Evolutionary conservation across 2,329 filamentous ascomycete genomes (phyloP).

Genomic region (Neurospora sp.): DNA sequence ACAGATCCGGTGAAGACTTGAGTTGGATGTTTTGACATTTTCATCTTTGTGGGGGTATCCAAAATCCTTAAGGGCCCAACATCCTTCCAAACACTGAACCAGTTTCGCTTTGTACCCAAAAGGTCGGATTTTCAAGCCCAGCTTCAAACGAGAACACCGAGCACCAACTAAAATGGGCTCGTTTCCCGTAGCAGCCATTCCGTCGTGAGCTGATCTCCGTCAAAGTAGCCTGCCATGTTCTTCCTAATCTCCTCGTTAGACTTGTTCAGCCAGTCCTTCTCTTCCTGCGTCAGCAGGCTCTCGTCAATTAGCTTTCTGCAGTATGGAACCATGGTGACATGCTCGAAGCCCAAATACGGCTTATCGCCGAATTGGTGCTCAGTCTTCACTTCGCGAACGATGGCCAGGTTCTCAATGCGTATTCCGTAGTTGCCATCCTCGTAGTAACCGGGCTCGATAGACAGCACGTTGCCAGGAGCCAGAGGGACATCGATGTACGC

Average conservation of each 20-base stretch:
- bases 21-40: neutral
- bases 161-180: constrained; percentile 38
- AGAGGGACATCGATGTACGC: constrained; percentile 87
- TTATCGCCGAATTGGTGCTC: constrained; percentile 86
- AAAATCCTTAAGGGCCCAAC: neutral
- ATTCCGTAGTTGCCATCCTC: constrained; percentile 93
- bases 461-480: constrained; percentile 86
- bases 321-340: constrained; percentile 94
- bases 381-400: constrained; percentile 82
- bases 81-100: neutral
- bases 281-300: constrained; percentile 56
- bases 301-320: constrained; percentile 80
- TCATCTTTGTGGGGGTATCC: neutral
- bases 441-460: constrained; percentile 94
- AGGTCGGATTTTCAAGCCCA: neutral
- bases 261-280: constrained; percentile 79
- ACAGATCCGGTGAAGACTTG: neutral
- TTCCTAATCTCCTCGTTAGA: constrained; percentile 74
- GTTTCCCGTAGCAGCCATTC: constrained; percentile 85
- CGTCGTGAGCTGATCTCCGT: constrained; percentile 58
- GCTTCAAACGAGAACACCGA: neutral
- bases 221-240: constrained; percentile 71
- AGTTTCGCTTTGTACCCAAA: neutral
- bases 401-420: constrained; percentile 89
- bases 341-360: constrained; percentile 88